Base-by-base conservation (phyloP, 2,329 filamentous ascomycete species). In the Cytospora schulzeri region DNA sequence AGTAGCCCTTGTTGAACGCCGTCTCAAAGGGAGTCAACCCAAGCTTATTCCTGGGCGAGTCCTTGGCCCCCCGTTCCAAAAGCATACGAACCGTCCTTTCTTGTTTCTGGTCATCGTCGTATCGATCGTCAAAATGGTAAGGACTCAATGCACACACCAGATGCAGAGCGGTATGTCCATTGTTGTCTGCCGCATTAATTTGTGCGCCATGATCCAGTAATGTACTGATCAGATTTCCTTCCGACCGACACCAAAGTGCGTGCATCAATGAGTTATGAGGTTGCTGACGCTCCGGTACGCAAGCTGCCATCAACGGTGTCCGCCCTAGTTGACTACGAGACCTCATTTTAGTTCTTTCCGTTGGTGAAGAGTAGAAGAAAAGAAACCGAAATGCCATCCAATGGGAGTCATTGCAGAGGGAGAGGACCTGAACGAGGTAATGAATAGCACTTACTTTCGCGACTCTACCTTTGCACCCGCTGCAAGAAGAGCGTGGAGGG, bases 381-480 rank as follows among this genome's bases (percentile, higher is more conserved):
- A 22, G 14, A 9, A 19, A 7, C 19, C 38, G 9, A 24, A 19
- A 48, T 22, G 19, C 15, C 26, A n/a, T 50, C 19, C 12, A 9
- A 15, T 29, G 9, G 9, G 22, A 17, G 14, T 2, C 9, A n/a
- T 41, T 31, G 19, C 3, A 48, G 26, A 12, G 31, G 33, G 24
- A 19, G 6, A 48, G 9, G 3, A 26, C 14, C 15, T 2, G 22
- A 15, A 14, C 8, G 24, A 15, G 5, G 9, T 28, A 17, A 26
- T 19, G 1, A 14, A 3, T 45, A 56, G 17, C 1, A 29, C 60
- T 62, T 19, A 56, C 60, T 56, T 38, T 24, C 31, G 56, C n/a
- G 48, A 53, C n/a, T 63, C 48, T 45, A 63, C 35, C 24, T 63
- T n/a, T 7, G 61, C 54, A 26, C 61, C 61, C 33, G 35, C 61